Base-by-base conservation (phyloP, 1,139 yeast species). In the Geotrichum siamense region DNA sequence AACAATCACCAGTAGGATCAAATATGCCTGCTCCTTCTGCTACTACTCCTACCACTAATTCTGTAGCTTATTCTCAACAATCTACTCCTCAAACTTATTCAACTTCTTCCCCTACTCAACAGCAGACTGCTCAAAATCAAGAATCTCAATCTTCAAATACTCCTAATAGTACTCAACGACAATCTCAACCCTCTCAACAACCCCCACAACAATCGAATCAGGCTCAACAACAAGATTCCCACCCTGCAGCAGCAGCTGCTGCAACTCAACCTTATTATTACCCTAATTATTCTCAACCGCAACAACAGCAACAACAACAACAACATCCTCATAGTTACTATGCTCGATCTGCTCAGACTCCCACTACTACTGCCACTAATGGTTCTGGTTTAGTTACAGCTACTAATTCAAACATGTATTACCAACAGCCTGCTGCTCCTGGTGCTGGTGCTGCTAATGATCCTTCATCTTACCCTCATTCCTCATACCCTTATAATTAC, bases 121-220 rank as follows among this genome's bases (percentile, higher is more conserved):
- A 33, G 39, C 41, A 29, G 13, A 41, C 32, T 8, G 38, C 37
- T 22, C 42, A 39, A 36, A 48, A 38, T 29, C 48, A 37, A 17
- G 47, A 43, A 25, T 52, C 44, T 27, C 42, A 43, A 19, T 23
- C 48, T 27, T 32, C 23, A 17, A 30, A 37, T 9, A 27, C 33
- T 19, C 33, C 41, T 30, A 30, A 37, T 9, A 27, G 33, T 19
- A 27, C 41, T 30, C 37, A 37, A 40, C 44, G 19, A 43, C 48
- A 23, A 43, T 54, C 42, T 50, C 53, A 28, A 40, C 51, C 25
- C 45, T 53, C 21, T 36, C 52, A 13, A 46, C 37, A 37, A 20
- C 40, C 40, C 19, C 28, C 27, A 15, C 28, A 27, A 32, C 28
- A 37, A 26, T 29, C 32, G 2, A 19, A 37, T 16, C 20, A 28